Base-by-base conservation (phyloP, 495 filamentous ascomycete genomes). In the Corynascus novoguineensis region DNA sequence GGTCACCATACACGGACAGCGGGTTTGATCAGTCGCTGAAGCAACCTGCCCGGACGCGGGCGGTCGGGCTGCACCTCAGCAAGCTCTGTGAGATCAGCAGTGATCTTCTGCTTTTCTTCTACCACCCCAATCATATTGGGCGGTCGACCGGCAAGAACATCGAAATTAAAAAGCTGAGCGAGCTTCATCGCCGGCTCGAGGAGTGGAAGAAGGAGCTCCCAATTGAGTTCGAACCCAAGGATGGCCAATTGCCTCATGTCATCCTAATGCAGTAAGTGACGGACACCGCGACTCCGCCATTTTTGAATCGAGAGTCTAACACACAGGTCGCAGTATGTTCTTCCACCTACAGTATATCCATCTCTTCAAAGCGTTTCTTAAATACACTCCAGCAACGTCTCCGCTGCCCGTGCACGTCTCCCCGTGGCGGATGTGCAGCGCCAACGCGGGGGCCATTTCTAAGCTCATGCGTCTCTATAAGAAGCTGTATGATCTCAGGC, bases 331-430 rank as follows among this genome's bases (percentile, higher is more conserved):
- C 60, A 95, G 91, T 75, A 97, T 97, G 93, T 92, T 97, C 71
- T 95, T 90, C 69, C 92, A 97, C 64, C 80, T 96, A 2, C 87
- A 97, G 35, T 93, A 92, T 66, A 97, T 98, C 58, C 95, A 98
- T 62, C 84, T 97, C 9, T 98, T 96, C 75, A 89, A 93, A 5
- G 92, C 93, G 0, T 98, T 98, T 69, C 80, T 98, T 34, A 95
- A 92, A 69, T 97, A 96, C 68, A 87, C 83, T 11, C 87, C 84
- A 52, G 70, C 81, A 19, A 86, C 81, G 6, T 93, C 92, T 5
- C 90, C 93, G 0, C 80, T 97, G 0, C 91, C 95, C 6, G 68
- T 85, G 8, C 87, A 96, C 69, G 89, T 96, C 25, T 96, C 92
- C 9, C 92, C 95, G 14, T 83, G 95, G 32, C 89, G 90, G 64